Base-by-base conservation (phyloP, 768 basidiomycete genomes). In the Candolleomyces aberdarensis region DNA sequence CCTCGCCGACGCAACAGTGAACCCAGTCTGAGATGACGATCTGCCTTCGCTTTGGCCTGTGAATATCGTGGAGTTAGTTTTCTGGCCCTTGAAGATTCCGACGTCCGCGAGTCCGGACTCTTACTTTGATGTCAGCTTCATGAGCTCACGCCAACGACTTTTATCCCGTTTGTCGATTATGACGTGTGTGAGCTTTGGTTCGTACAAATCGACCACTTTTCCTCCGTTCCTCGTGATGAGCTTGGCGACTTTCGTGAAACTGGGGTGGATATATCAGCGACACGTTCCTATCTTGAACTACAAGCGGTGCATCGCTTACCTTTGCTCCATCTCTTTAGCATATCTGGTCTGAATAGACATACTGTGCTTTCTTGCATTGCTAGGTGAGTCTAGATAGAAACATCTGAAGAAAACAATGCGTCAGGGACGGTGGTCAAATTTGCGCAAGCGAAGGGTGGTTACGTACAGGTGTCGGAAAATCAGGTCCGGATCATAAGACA, bases 351-450 rank as follows among this genome's bases (percentile, higher is more conserved):
- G 83, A 39, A 88, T 77, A 2, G 62, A 50, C 80, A 96, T 84
- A 9, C 80, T 84, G 63, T 92, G 81, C 69, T 78, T 75, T 8
- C 70, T 72, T 0, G 95, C 93, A 66, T 94, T 94, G 20, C 78
- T 79, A 0, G 87, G 82, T 2, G 91, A 84, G 71, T 98, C 96
- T 40, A 98, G 78, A 73, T 97, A 98, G 73, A 96, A 96, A 65
- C 85, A 86, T 63, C 93, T 95, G 57, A 15, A 19, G 26, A 26
- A 26, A 26, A 2, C 26, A 26, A 26, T 26, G 20, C 1, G 26
- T 26, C 26, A 46, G 54, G 57, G 56, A 44, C 41, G 43, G 60
- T 58, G 44, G n/a, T 15, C n/a, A 57, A 22, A 17, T 40, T 47
- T 36, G 14, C 39, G 20, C 20, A 29, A 22, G 31, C 8, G 41